phyloP scores from a whole-genome alignment of 192 early-diverging fungal genomes.

The Coemansia aciculifera region DNA sequence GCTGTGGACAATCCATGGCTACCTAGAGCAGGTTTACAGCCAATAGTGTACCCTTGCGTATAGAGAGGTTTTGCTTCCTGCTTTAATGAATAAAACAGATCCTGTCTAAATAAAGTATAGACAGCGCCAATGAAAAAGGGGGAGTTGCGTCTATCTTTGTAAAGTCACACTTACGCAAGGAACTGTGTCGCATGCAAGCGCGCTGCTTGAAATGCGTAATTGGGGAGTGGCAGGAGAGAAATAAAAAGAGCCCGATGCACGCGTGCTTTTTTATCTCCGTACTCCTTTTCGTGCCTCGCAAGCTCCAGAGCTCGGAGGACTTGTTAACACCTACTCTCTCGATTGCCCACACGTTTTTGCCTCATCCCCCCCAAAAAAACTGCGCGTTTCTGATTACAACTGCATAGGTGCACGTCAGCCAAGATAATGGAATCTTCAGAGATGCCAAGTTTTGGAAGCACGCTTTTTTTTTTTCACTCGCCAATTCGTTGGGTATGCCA shows the following conservation, averaged over 20 bases:
- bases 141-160: background rate
- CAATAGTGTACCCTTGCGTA: background rate
- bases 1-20: background rate
- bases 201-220: background rate
- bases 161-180: background rate
- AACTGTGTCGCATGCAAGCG: background rate
- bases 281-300: background rate
- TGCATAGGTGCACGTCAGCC: background rate
- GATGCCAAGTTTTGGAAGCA: background rate
- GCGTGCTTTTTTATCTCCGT: background rate
- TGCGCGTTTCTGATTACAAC: conserved; percentile 6
- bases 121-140: background rate
- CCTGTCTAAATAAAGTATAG: too few species aligned
- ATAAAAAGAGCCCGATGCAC: background rate
- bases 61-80: too few species aligned
- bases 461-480: background rate
- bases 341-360: background rate
- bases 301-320: background rate
- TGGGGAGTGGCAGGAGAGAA: background rate
- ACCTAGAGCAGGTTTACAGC: background rate
- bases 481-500: conserved; percentile 5
- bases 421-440: background rate
- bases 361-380: background rate
- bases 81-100: too few species aligned
- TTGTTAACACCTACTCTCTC: background rate